Conservation (phyloP, 495 filamentous ascomycete genomes). For the Penicillium malachiteum region DNA sequence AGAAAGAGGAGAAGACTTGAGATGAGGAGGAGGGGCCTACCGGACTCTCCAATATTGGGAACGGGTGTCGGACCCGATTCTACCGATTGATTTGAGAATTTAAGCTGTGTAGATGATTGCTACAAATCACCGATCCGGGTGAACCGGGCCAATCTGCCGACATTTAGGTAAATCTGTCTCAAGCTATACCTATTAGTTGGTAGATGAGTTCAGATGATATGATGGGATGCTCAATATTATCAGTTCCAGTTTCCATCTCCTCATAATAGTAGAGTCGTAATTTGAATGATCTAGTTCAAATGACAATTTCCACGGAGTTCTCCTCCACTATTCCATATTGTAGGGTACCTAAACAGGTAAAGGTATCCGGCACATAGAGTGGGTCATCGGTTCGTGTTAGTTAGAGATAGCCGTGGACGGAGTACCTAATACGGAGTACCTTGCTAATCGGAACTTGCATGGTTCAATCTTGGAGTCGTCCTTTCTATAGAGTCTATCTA, state of each 20-base stretch:
- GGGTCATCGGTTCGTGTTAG: too few relatives aligned
- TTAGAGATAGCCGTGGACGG: too few relatives aligned
- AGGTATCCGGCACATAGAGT: slow-evolving; percentile 16
- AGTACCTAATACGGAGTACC: too few relatives aligned
- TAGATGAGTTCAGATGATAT: neutral
- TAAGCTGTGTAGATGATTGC: too few relatives aligned
- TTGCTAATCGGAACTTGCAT: too few relatives aligned
- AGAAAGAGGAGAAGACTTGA: slow-evolving; percentile 10
- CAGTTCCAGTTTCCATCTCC: neutral
- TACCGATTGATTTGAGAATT: neutral
- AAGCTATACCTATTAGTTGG: too few relatives aligned
- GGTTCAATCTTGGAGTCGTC: too few relatives aligned
- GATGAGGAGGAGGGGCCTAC: slow-evolving; percentile 23
- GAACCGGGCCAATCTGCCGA: neutral
- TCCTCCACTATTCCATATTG: neutral
- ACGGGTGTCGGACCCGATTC: slow-evolving; percentile 14
- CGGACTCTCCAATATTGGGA: slow-evolving; percentile 1
- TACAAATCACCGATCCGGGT: neutral
- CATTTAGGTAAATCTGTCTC: too few relatives aligned
- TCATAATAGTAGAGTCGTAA: too few relatives aligned
- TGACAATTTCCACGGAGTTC: neutral
- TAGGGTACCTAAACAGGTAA: slow-evolving; percentile 17
- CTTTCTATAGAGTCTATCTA: too few relatives aligned
- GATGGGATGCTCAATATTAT: neutral
- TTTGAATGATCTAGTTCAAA: too few relatives aligned